Base-by-base conservation (phyloP, 495 filamentous ascomycete genomes). In the Symbiotaphrina buchneri region DNA sequence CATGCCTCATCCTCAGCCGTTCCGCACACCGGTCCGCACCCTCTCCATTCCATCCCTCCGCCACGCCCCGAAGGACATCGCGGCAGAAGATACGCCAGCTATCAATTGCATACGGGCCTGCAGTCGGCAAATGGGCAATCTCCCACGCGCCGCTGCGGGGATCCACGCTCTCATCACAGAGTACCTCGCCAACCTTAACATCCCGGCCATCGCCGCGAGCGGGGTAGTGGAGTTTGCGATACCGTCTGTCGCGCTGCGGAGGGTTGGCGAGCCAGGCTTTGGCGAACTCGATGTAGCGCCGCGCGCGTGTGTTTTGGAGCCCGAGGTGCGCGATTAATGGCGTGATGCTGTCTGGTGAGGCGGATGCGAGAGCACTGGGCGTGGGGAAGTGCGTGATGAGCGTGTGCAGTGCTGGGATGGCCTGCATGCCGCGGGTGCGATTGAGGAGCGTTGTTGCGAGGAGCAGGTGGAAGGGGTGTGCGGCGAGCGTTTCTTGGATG, bases 61-160 rank as follows among this genome's bases (percentile, higher is more conserved):
- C 68, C 14, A 65, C 35, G 0, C 65, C 71, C 2, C 82, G 57
- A 19, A 93, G 45, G 27, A 59, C 58, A 47, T 95, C 85, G 1
- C 85, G 62, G 42, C 81, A 91, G 47, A 94, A 94, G 33, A 94
- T 92, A 3, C 87, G 63, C 80, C 82, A 95, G 36, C 73, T 81
- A 47, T 95, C 85, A 22, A 91, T 51, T 0, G 83, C 78, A 48
- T 95, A 95, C 1, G 70, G 62, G 1, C 87, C 85, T 5, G 69
- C 51, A n/a, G 77, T 73, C 0, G 83, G 79, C 21, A 94, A 44
- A 46, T 91, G 77, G 0, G 72, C 84, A 35, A 93, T 70, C 41
- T 95, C 85, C 74, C 81, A 91, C 4, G 65, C 74, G 2, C 50
- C 49, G 3, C 40, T 30, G 8, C 48, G 35, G 27, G 42, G 40